Conservation (phyloP, 768 basidiomycete genomes). For the Rhodocollybia butyracea region DNA sequence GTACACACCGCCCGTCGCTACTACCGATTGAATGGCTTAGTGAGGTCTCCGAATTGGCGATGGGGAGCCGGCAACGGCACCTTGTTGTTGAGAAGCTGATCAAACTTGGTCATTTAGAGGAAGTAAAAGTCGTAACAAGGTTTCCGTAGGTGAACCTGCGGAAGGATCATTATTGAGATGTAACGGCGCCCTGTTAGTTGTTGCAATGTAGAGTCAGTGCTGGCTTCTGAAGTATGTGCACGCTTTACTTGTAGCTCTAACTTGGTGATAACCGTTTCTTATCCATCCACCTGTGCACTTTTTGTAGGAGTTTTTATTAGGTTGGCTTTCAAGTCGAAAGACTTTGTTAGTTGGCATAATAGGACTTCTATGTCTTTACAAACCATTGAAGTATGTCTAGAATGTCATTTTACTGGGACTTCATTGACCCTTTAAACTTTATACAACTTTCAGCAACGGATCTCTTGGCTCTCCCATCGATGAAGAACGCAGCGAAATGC, state of each 20-base stretch:
- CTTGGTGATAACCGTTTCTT: too few relatives aligned
- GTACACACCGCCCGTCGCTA: slow-evolving; percentile 89
- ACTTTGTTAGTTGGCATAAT: slow-evolving; percentile 13
- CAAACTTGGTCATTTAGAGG: slow-evolving; percentile 84
- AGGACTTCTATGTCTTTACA: slow-evolving; percentile 24
- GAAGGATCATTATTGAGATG: slow-evolving; percentile 69
- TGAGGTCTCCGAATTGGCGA: slow-evolving; percentile 81
- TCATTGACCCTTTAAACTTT: slow-evolving; percentile 22
- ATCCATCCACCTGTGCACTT: slow-evolving; percentile 47
- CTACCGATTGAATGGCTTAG: slow-evolving; percentile 91
- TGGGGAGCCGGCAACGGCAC: slow-evolving; percentile 52
- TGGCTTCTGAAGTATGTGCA: slow-evolving; percentile 32
- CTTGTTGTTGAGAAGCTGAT: slow-evolving; percentile 51
- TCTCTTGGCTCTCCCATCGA: slow-evolving; percentile 79
- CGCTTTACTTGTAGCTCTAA: slow-evolving; percentile 31
- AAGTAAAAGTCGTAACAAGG: slow-evolving; percentile 83
- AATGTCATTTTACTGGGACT: slow-evolving; percentile 22
- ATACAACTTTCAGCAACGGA: slow-evolving; percentile 59
- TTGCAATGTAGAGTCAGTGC: slow-evolving; percentile 30
- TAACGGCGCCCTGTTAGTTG: too few relatives aligned
- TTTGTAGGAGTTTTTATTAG: slow-evolving; percentile 24
- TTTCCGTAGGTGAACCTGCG: slow-evolving; percentile 82
- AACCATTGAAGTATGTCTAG: slow-evolving; percentile 21
- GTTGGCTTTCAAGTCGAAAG: not conserved
- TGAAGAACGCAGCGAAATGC: slow-evolving; percentile 80